Base-by-base conservation (phyloP, 805 yeast species). In the Kockiozyma suomiensis region DNA sequence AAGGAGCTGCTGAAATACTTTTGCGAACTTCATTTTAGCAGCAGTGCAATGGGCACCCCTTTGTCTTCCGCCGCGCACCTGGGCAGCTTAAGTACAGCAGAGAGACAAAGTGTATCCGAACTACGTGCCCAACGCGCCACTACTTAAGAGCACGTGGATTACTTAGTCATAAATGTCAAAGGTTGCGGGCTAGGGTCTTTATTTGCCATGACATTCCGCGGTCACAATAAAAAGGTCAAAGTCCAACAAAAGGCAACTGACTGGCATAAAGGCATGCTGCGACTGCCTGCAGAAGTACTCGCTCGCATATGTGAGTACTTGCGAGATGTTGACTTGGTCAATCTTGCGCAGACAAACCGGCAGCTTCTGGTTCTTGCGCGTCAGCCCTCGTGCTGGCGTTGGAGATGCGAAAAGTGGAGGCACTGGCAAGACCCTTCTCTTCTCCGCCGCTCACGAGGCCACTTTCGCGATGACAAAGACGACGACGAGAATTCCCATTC, bases 11-110 rank as follows among this genome's bases (percentile, higher is more conserved):
- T 87, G 87, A 58, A 85, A 81, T 4, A 82, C 80, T 70, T 87
- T 88, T 3, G 90, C 92, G 70, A 88, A 87, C 78, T 87, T 88
- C 93, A 88, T 88, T 25, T 21, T 10, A 21, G 21, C 21, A 4
- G 4, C 42, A 38, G 8, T 7, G 4, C 21, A 15, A 38, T 12
- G 21, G n/a, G n/a, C 12, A n/a, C 6, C 38, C 6, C 21, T 10
- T 38, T 6, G 21, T 38, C 42, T 15, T 38, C 42, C 42, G 42
- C 42, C 42, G 19, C 19, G 41, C 15, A n/a, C 19, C 19, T n/a
- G 8, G 42, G n/a, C 51, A 21, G 38, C 38, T 46, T 26, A 5
- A 17, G n/a, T 26, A 15, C 38, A 12, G 26, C 3, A 17, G 17
- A 17, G 42, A 38, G 5, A 15, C 21, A 3, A 3, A 17, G n/a